phyloP scores from a whole-genome alignment of 2,329 filamentous ascomycete species.

The Zasmidium angulare region DNA sequence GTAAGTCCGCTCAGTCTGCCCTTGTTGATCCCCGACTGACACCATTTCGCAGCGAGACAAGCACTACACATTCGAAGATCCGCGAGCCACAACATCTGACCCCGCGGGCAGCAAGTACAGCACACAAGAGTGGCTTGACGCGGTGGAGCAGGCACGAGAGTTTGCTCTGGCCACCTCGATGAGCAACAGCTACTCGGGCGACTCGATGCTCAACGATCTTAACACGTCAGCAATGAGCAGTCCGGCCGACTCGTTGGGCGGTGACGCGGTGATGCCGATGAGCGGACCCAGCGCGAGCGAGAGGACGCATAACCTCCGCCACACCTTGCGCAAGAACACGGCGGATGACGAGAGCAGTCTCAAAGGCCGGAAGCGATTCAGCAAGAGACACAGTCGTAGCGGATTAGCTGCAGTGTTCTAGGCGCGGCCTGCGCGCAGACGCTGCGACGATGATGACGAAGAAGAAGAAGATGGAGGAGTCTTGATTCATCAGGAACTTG shows the following conservation, averaged over 20 bases:
- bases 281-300: conserved; percentile 26
- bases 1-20: conserved; percentile 57
- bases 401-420: conserved; percentile 87
- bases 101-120: conserved; percentile 65
- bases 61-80: conserved; percentile 90
- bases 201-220: conserved; percentile 46
- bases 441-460: neutral
- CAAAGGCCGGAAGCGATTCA: conserved; percentile 65
- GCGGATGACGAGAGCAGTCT: conserved; percentile 36
- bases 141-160: conserved; percentile 81
- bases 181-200: conserved; percentile 63
- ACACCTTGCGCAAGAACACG: conserved; percentile 40
- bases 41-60: conserved; percentile 68
- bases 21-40: conserved; percentile 15
- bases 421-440: conserved; percentile 3
- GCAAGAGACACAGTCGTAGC: conserved; percentile 90
- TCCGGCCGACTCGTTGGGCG: conserved; percentile 70
- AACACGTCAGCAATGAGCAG: conserved; percentile 63
- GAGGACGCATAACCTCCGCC: conserved; percentile 26
- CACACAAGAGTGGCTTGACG: conserved; percentile 90
- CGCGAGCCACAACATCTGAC: conserved; percentile 68
- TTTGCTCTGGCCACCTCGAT: conserved; percentile 68
- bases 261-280: conserved; percentile 40
- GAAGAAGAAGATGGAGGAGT: too few relatives aligned
- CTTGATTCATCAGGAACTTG: too few relatives aligned